Base-by-base conservation (phyloP, 768 basidiomycete genomes). In the Lactarius akahatsu region DNA sequence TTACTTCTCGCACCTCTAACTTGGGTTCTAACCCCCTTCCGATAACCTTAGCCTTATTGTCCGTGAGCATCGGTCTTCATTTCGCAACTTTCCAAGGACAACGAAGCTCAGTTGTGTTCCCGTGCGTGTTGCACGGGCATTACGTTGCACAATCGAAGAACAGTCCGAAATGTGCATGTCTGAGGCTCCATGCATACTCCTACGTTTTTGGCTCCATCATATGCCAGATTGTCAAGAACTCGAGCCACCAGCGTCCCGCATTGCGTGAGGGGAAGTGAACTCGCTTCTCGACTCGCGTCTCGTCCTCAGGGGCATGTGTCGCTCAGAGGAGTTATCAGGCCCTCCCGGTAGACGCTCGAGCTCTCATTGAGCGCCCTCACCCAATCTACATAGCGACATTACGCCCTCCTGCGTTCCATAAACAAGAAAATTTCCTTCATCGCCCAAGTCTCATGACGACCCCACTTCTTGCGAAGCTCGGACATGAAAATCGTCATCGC, bases 401-500 rank as follows among this genome's bases (percentile, higher is more conserved):
- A 23, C 34, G 38, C 36, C 23, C 57, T 58, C 23, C 23, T 57
- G 34, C 10, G 32, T 9, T 18, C 57, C 23, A 58, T 23, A 26
- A 11, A 40, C 57, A 58, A 23, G n/a, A 58, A 56, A 34, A 3
- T 36, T 18, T 16, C 56, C 28, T 55, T 16, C 54, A 15, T 55
- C 26, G 15, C 54, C 7, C 18, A 55, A 15, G 54, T 55, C 30
- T 32, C 54, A 32, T 55, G 20, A 55, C 54, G 30, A 38, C 57
- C 36, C 20, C 20, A 36, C 34, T 34, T 58, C 57, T 36, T 26
- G 57, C n/a, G 57, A 26, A 16, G 20, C 36, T 36, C 57, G 57
- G 57, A 58, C 36, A 58, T 58, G 57, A 58, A 57, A 32, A 28
- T 56, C 30, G 32, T 20, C 20, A 4, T 58, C 57, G n/a, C 36